Base-by-base conservation (phyloP, 805 yeast genomes). In the Yamadazyma nakazawae region DNA sequence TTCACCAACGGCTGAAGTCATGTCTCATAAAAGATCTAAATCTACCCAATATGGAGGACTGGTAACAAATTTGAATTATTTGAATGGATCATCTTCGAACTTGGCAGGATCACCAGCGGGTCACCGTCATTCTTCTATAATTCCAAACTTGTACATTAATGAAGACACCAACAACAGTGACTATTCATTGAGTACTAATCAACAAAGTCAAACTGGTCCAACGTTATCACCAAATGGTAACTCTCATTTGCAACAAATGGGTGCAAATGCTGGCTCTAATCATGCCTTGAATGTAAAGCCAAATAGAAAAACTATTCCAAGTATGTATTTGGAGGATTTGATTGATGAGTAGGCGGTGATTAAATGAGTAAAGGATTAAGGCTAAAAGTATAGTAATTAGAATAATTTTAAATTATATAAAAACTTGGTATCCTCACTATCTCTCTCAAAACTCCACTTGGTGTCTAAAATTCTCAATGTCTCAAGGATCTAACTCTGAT, bases 1-100 rank as follows among this genome's bases (percentile, higher is more conserved):
- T 44, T 86, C 94, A 2, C 96, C 96, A 30, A 88, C 95, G 0
- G 83, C 82, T 14, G 89, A 85, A 56, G 84, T 83, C 14, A 77
- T 82, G 78, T 70, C 71, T 46, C 76, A 75, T 54, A 71, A 66
- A 54, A 63, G 70, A 37, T 42, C 14, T 19, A 61, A 57, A 40
- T 60, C 71, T 4, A 48, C 58, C 38, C 59, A 56, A 40, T 50
- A 50, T 42, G 55, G 49, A 24, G 63, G 61, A 6, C 58, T 66
- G 7, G 43, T 32, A 12, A 49, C 52, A 3, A 54, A 51, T 37
- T 43, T 56, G 26, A 57, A 60, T 26, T 13, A 35, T 7, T 26
- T 51, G 13, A 46, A 47, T 34, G 62, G 59, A 9, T 52, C 54
- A 25, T 34, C 44, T 5, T 24, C 46, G 8, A 45, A 42, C 17